Percentiles rank a stretch among this genome's conserved stretches.
phyloP scores from a whole-genome alignment of 345 rosid genomes.

The Eutrema yunnanense region DNA sequence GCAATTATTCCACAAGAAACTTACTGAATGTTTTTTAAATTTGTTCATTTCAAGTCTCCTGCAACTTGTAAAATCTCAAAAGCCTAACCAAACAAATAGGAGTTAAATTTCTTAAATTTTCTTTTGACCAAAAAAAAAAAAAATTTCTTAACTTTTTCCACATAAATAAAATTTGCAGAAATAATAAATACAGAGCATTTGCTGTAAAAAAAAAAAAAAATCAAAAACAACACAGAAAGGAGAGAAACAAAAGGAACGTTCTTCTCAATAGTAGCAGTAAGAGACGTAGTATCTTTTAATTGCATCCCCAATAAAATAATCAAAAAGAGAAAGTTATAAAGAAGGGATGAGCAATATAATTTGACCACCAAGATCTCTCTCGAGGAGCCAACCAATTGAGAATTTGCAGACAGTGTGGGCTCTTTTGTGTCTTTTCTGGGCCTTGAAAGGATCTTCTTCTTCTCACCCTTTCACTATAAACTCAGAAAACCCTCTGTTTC shows the following conservation, averaged over 20 bases:
- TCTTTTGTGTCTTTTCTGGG: slow-evolving; percentile 25
- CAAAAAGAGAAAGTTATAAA: not conserved
- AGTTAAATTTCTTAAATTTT: too few relatives aligned
- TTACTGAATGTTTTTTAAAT: too few relatives aligned
- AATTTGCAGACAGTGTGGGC: slow-evolving; percentile 19
- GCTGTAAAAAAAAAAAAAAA: not conserved
- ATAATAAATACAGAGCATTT: not conserved
- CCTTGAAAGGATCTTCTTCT: slow-evolving; percentile 16
- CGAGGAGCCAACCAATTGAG: slow-evolving; percentile 24
- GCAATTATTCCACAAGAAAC: too few relatives aligned
- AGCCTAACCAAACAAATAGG: too few relatives aligned
- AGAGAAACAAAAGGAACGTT: not conserved
- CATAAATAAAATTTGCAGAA: not conserved
- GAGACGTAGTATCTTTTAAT: not conserved
- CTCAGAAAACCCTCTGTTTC: slow-evolving; percentile 5
- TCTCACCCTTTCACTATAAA: slow-evolving; percentile 10
- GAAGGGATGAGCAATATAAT: not conserved
- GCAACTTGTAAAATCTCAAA: not conserved
- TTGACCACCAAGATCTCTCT: slow-evolving; percentile 4
- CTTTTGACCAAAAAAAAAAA: not conserved
- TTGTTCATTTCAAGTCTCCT: too few relatives aligned
- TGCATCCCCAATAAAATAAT: not conserved
- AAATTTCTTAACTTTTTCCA: not conserved
- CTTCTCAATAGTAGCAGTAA: not conserved
- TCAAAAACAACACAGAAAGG: not conserved